Evolutionary conservation across 768 basidiomycete species (phyloP), one percentile per base, ranked within the genome.

Genomic region (Suillus paluster): DNA sequence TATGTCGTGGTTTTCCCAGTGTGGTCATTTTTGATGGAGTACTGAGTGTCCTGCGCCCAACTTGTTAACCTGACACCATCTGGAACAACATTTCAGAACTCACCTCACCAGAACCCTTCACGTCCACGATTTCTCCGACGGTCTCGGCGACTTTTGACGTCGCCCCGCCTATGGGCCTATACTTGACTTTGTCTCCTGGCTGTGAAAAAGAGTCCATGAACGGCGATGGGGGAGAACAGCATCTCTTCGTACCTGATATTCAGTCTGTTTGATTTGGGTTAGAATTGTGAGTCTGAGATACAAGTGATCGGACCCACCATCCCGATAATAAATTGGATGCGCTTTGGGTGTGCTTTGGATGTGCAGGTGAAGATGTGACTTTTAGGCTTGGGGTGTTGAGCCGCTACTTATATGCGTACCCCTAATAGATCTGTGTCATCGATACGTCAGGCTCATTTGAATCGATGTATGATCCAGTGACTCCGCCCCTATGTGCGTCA

Each of bases 141-240:
- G 74, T 77, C 65, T 79, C 76, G 3, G 78, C 64, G 54, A 82
- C 78, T 23, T 78, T 80, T 63, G 81, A 79, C 6, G 59, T 23
- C 11, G 56, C 65, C 23, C 79, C 80, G 11, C 81, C 81, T 36
- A 81, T 75, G 45, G 78, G 79, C 56, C 77, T 73, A 61, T 81
- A 82, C 64, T 80, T 79, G 65, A 82, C 78, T 61, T 68, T 76
- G 63, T 82, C 79, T 57, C 79, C 80, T 63, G 71, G 65, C 77
- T 76, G 50, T 48, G 15, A 12, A 50, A 27, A 45, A n/a, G 25
- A 19, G 48, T 14, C 62, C 36, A 70, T 59, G 10, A 57, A 17
- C 9, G 2, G 14, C 7, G n/a, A 11, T 8, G 8, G 4, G 0
- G 30, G 9, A 27, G n/a, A n/a, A n/a, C n/a, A n/a, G n/a, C n/a